These are phyloP conservation scores for Chaetomiaceae sp. DNA, from an alignment of 2,329 filamentous ascomycete species.

Conservation along the genomic window DNA sequence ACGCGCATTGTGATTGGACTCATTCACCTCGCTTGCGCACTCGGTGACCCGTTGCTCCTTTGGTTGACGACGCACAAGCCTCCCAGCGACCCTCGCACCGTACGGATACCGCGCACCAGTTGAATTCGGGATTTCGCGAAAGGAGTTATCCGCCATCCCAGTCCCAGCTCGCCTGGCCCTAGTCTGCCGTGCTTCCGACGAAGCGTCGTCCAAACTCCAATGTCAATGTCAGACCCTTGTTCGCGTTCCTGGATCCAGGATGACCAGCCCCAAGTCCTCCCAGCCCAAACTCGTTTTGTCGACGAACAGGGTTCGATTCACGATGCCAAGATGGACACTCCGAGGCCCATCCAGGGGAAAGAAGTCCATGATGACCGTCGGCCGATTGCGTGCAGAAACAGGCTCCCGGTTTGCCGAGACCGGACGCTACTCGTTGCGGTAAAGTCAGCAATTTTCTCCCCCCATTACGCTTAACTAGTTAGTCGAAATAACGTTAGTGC, in stretches of 20 bases:
- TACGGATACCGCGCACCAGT: not conserved
- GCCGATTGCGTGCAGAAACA: constrained; percentile 8
- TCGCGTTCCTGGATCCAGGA: not conserved
- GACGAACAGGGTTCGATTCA: constrained; percentile 5
- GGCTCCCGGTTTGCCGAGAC: constrained; percentile 12
- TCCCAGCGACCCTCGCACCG: constrained; percentile 2
- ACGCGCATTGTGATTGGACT: constrained; percentile 14
- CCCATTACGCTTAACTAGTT: not conserved
- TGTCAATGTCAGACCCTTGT: constrained; percentile 3
- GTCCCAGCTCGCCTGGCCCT: constrained; percentile 16
- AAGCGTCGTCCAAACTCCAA: constrained; percentile 5
- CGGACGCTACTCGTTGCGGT: not conserved
- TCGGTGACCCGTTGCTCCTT: constrained; percentile 1
- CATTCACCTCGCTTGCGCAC: constrained; percentile 8
- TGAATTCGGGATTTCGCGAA: not conserved
- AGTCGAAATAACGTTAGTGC: too few species aligned
- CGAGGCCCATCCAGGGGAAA: not conserved
- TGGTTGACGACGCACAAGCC: constrained; percentile 10
- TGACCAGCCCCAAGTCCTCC: constrained; percentile 1
- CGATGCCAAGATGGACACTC: constrained; percentile 10
- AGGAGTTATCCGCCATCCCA: not conserved
- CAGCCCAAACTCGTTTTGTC: constrained; percentile 16
- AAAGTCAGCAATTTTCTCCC: not conserved
- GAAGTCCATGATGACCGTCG: constrained; percentile 2
- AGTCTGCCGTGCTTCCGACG: constrained; percentile 22